phyloP scores from a whole-genome alignment of 805 yeast species.

The Myxozyma sirexii region DNA sequence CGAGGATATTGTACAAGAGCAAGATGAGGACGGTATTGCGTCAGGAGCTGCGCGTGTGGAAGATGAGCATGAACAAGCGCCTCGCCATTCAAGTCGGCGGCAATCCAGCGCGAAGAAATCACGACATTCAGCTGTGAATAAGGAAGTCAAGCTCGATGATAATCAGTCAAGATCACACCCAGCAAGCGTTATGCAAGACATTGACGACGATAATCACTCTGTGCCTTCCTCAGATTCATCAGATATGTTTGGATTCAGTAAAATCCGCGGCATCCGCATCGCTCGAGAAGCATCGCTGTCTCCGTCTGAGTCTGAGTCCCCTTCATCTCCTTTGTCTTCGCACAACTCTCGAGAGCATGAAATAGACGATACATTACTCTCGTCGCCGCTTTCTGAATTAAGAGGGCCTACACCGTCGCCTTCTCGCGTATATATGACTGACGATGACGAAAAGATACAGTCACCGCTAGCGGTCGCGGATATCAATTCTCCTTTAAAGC shows the following conservation, averaged over 20 bases:
- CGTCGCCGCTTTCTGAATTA: conserved; percentile 5
- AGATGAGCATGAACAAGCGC: too few species aligned
- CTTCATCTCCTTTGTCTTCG: neutral
- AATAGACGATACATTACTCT: neutral
- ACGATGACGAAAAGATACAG: neutral
- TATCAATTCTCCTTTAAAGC: neutral
- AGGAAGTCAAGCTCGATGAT: neutral
- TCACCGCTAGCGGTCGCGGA: neutral
- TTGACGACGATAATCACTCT: conserved; percentile 5
- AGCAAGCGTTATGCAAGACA: too few species aligned
- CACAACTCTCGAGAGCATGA: neutral
- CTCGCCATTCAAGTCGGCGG: too few species aligned
- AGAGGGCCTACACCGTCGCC: conserved; percentile 8
- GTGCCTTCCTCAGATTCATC: conserved; percentile 19
- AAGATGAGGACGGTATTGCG: too few species aligned
- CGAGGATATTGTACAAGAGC: neutral
- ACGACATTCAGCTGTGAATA: neutral
- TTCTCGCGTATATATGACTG: neutral
- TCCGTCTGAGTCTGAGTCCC: neutral
- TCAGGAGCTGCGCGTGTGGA: too few species aligned
- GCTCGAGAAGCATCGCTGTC: neutral
- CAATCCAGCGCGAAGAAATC: neutral
- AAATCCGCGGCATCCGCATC: conserved; percentile 20
- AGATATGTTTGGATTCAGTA: conserved; percentile 27
- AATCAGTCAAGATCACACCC: too few species aligned